Evolutionary conservation across 2,329 filamentous ascomycete species (phyloP), one percentile per base, ranked within the genome.

Genomic region (Didymella pinodella): DNA sequence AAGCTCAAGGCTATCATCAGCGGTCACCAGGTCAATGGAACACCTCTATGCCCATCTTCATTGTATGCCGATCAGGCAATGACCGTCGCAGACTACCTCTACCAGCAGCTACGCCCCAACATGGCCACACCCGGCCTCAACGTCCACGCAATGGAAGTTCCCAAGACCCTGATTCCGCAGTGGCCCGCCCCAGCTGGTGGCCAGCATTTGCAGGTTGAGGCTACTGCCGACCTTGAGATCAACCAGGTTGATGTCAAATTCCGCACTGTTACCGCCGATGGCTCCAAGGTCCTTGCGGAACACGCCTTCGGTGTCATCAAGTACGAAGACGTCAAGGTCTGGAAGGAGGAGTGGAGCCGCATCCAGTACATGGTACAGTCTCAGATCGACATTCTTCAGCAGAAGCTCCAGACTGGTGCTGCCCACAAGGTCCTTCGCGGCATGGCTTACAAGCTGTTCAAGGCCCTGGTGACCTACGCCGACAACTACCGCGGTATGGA

Each of bases 391-490:
- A 81, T 92, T 34, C 86, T 94, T 71, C 85, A 87, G 68, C 83
- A 85, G 62, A 88, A 86, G 59, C 88, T 90, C 54, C 79, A 85
- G 67, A 83, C 81, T 32, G 90, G 90, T 38, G 84, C 85, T 55
- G 89, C 89, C 28, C 89, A 90, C 73, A 90, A 90, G 78, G 85
- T 93, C 62, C 85, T 89, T 48, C 87, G 89, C 26, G 89, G 89
- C 32, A 86, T 93, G 79, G 88, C 89, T 14, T 95, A 95, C 83
- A 93, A 93, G 78, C 83, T 89, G 50, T 86, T 86, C 78, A 83
- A 83, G 69, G 80, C 83, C 52, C 77, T 86, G 31, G 85, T 86
- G 36, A 82, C 82, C 48, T 87, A 87, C 65, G 81, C 83, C 57
- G 79, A 81, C 57, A 84, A 82, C 67, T 87, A 84, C 74, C 81